Base-by-base conservation (phyloP, 2,329 filamentous ascomycete species). In the Colletotrichum costaricense region DNA sequence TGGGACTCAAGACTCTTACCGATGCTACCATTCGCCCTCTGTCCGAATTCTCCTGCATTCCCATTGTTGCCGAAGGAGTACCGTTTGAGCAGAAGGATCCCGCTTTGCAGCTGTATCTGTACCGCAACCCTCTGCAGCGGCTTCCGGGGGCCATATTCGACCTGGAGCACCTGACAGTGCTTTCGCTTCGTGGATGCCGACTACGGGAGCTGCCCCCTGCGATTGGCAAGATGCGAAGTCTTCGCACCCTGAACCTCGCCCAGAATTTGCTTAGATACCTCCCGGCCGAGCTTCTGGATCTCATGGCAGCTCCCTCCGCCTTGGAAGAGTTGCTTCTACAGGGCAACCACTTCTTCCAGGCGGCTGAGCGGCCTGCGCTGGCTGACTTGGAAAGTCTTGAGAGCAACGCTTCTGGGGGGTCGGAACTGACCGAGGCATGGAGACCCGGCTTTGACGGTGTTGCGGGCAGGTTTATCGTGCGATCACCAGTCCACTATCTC, bases 151-250 rank as follows among this genome's bases (percentile, higher is more conserved):
- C 89, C 60, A 80, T 94, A 2, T 93, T 93, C 77, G 86, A 89
- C 59, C 82, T 94, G 2, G 83, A 90, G 26, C 84, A 90, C 76
- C 83, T 94, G 35, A 91, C 89, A 0, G 88, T 91, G 19, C 86
- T 95, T 14, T 93, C 89, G 76, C 84, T 95, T 19, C 89, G 93
- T 46, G 88, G 87, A 73, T 94, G 94, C 77, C 80, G 86, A 28
- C 85, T 95, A 16, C 83, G 82, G 0, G 88, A 92, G 77, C 81
- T 95, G 2, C 90, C 93, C 1, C 84, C 90, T 0, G 84, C 86
- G 4, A 90, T 94, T 62, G 84, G 84, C 26, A 88, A 88, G 38
- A 84, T 94, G 7, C 79, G 79, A 5, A 91, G 90, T 71, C 85
- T 95, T 4, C 83, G 84, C 63, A 87, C 90, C 63, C 86, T 95